Conservation (phyloP, 495 filamentous ascomycete genomes). For the Sphaerosporella brunnea region DNA sequence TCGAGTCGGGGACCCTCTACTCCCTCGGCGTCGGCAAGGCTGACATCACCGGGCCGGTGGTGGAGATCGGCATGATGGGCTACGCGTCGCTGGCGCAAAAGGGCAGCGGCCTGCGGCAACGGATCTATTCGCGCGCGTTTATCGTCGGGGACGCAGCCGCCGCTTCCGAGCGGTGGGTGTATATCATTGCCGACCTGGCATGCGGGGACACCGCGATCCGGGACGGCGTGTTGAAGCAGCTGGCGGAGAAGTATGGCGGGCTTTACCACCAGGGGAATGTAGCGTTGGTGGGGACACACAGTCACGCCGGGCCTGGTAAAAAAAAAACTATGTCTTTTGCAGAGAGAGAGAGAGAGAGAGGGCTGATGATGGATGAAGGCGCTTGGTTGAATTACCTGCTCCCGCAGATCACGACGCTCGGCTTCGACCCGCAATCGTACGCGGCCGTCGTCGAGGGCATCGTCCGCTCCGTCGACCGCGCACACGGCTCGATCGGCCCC, state of each 20-base stretch:
- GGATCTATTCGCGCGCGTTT: slow-evolving; percentile 80
- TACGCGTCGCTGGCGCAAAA: slow-evolving; percentile 79
- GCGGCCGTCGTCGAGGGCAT: slow-evolving; percentile 79
- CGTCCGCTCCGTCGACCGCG: slow-evolving; percentile 58
- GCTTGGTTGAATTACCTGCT: slow-evolving; percentile 94
- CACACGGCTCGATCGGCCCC: slow-evolving; percentile 54
- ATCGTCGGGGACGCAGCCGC: slow-evolving; percentile 56
- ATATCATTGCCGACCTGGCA: slow-evolving; percentile 73
- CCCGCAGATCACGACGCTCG: slow-evolving; percentile 79
- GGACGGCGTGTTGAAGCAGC: slow-evolving; percentile 61
- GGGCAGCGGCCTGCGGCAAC: slow-evolving; percentile 73
- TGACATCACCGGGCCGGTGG: slow-evolving; percentile 74
- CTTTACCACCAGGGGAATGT: slow-evolving; percentile 74
- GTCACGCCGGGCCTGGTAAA: slow-evolving; percentile 63
- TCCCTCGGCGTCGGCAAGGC: slow-evolving; percentile 83
- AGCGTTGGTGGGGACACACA: slow-evolving; percentile 84
- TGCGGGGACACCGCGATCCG: slow-evolving; percentile 82
- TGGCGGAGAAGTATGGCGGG: slow-evolving; percentile 49
- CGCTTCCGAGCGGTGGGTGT: slow-evolving; percentile 60
- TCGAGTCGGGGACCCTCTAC: slow-evolving; percentile 29
- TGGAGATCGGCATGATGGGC: slow-evolving; percentile 42
- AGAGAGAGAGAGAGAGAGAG: not conserved
- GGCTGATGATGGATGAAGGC: slow-evolving; percentile 17
- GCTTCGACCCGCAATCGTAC: slow-evolving; percentile 80
- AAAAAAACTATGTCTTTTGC: slow-evolving; percentile 1